A percentile compares a stretch with the other conserved stretches of the same genome.
phyloP scores from a whole-genome alignment of 2,329 filamentous ascomycete species.

The Fusarium siculi region DNA sequence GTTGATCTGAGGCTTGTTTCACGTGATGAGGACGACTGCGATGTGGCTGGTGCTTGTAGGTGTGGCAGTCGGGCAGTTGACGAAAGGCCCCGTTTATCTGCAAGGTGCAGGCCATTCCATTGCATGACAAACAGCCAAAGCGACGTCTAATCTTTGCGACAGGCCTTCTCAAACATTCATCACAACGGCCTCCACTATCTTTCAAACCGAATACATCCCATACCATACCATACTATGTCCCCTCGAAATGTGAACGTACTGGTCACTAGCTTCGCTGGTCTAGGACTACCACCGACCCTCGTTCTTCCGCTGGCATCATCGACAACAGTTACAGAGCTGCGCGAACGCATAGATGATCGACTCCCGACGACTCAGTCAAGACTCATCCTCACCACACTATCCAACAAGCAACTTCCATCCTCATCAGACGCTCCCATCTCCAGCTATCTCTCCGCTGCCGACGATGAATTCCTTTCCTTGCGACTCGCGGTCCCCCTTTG shows the following conservation, averaged over 20 bases:
- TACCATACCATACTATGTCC: conserved; percentile 58
- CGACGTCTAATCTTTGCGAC: conserved; percentile 20
- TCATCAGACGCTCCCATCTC: conserved; percentile 67
- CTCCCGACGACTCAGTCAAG: conserved; percentile 67
- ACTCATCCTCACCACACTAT: conserved; percentile 83
- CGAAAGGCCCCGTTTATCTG: conserved; percentile 13
- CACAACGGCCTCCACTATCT: neutral
- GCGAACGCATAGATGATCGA: conserved; percentile 68
- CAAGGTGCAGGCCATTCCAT: neutral
- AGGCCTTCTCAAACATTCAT: neutral
- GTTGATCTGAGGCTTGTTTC: conserved; percentile 42
- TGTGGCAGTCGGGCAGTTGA: neutral
- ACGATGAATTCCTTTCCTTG: conserved; percentile 81
- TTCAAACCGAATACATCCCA: neutral
- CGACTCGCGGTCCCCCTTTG: conserved; percentile 82
- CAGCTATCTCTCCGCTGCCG: conserved; percentile 64
- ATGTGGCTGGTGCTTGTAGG: conserved; percentile 27
- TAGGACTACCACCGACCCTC: conserved; percentile 84
- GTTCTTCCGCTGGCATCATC: conserved; percentile 76
- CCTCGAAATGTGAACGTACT: conserved; percentile 78
- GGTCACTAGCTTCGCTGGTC: conserved; percentile 83
- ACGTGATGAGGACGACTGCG: conserved; percentile 47
- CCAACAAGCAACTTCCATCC: conserved; percentile 74
- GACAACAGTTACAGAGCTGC: conserved; percentile 75
- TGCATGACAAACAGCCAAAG: conserved; percentile 16